Percentiles rank a stretch among this genome's conserved stretches.
phyloP scores from a whole-genome alignment of 2,329 filamentous ascomycete genomes.

The Daldinia sp. region DNA sequence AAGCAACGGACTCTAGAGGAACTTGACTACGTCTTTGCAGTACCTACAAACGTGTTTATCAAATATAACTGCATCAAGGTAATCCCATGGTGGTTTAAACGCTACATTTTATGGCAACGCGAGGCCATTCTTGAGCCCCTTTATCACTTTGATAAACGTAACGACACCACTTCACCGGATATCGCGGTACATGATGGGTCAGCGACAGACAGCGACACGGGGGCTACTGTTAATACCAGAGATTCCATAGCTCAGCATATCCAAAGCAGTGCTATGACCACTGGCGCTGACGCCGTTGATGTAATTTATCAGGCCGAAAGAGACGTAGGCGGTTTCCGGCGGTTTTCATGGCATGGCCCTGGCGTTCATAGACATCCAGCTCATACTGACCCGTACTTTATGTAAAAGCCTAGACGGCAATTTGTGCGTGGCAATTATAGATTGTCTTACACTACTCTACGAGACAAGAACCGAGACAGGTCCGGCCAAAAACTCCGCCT shows the following conservation, averaged over 20 bases:
- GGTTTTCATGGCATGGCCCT: slow-evolving; percentile 24
- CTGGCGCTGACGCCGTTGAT: slow-evolving; percentile 18
- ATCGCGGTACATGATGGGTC: slow-evolving; percentile 1
- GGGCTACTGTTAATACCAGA: slow-evolving; percentile 14
- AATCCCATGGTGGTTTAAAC: slow-evolving; percentile 34
- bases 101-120: slow-evolving; percentile 18
- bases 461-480: neutral
- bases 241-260: slow-evolving; percentile 1
- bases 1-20: slow-evolving; percentile 43
- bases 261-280: slow-evolving; percentile 7
- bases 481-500: neutral
- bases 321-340: slow-evolving; percentile 17
- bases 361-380: slow-evolving; percentile 17
- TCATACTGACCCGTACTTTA: slow-evolving; percentile 8
- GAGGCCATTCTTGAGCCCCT: slow-evolving; percentile 23
- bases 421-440: neutral
- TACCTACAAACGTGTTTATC: slow-evolving; percentile 31
- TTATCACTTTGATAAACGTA: slow-evolving; percentile 22
- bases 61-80: slow-evolving; percentile 32
- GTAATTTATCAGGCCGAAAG: slow-evolving; percentile 17
- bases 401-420: neutral
- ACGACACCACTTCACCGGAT: neutral
- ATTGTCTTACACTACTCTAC: neutral
- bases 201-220: slow-evolving; percentile 8
- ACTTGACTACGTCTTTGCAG: slow-evolving; percentile 35